Base-by-base conservation (phyloP, 2,329 filamentous ascomycete genomes). In the Fusarium annulatum region DNA sequence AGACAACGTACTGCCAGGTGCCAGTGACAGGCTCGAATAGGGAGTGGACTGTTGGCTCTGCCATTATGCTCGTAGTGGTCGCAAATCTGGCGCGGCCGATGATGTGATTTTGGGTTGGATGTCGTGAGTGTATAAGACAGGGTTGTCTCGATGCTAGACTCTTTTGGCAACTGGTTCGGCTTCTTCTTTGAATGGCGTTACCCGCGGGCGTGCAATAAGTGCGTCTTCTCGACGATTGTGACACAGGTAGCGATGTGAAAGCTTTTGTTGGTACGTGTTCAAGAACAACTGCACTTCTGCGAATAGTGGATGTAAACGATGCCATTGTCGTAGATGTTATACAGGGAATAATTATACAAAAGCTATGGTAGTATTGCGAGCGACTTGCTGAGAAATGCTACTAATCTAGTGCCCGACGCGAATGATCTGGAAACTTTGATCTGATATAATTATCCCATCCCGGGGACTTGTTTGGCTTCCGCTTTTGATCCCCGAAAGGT, bases 1-100 rank as follows among this genome's bases (percentile, higher is more conserved):
- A 87, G 2, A 92, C 85, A 1, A 92, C 72, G 69, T 90, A 91
- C 76, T 91, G 90, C 86, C 87, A 91, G 16, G 88, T 89, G 15
- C 82, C 83, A 0, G 90, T 85, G 11, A 69, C 60, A 7, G 51
- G 36, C 33, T 77, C 76, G 26, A 77, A 77, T 0, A 78, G 14
- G 19, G 69, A 51, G 7, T 78, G 68, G 2, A 78, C 28, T 0
- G 30, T 56, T 23, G 75, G 73, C 9, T 77, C 73, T 8, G 43
- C 21, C 49, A 51, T 64, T 16, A 21, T 26, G 9, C 3, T 28
- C 1, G 23, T 45, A 8, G 39, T 12, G 2, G 56, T 67, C 18
- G 62, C 39, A 9, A 61, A 67, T 26, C 26, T 16, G 21, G 34
- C 23, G 9, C 34, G 39, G 7, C 19, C 16, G 15, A 39, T 34